phyloP scores from a whole-genome alignment of 2,329 filamentous ascomycete genomes.

The Stachybotrys elegans region DNA sequence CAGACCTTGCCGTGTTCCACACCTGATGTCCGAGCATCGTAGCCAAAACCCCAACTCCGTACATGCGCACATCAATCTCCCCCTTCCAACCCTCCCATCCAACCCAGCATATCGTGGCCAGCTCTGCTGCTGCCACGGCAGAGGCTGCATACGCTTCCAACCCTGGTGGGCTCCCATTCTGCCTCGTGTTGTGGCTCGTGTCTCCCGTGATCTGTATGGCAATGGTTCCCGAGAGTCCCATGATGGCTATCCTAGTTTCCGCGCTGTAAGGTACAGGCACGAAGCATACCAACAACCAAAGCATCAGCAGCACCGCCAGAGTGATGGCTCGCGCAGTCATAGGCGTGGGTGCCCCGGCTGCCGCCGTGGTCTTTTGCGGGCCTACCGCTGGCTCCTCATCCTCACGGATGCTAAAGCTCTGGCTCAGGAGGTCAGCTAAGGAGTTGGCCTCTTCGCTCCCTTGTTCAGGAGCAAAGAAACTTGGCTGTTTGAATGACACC shows the following conservation, averaged over 20 bases:
- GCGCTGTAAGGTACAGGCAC: conserved; percentile 16
- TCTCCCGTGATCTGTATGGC: conserved; percentile 24
- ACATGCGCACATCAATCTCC: conserved; percentile 14
- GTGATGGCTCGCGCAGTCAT: conserved; percentile 15
- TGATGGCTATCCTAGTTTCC: conserved; percentile 20
- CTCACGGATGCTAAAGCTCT: conserved; percentile 36
- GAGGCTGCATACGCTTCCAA: conserved; percentile 17
- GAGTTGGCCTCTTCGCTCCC: conserved; percentile 36
- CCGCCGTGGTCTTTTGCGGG: conserved; percentile 1
- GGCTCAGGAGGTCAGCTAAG: conserved; percentile 38
- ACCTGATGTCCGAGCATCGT: conserved; percentile 27
- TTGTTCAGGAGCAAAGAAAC: conserved; percentile 48
- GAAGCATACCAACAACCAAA: conserved; percentile 19
- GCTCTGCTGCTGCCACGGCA: conserved; percentile 23
- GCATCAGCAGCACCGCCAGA: conserved; percentile 14
- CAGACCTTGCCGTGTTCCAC: conserved; percentile 14
- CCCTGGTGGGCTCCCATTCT: conserved; percentile 11
- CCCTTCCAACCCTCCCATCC: conserved; percentile 24
- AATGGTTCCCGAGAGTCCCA: conserved; percentile 22
- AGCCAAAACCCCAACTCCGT: conserved; percentile 22
- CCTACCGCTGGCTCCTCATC: conserved; percentile 13
- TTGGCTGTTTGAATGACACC: conserved; percentile 53
- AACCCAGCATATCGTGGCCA: conserved; percentile 28
- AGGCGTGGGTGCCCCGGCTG: background rate
- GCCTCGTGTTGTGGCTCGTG: conserved; percentile 11